Evolutionary conservation across 2,329 filamentous ascomycete species (phyloP), one percentile per base, ranked within the genome.

Genomic region (Epichloe gansuensis): DNA sequence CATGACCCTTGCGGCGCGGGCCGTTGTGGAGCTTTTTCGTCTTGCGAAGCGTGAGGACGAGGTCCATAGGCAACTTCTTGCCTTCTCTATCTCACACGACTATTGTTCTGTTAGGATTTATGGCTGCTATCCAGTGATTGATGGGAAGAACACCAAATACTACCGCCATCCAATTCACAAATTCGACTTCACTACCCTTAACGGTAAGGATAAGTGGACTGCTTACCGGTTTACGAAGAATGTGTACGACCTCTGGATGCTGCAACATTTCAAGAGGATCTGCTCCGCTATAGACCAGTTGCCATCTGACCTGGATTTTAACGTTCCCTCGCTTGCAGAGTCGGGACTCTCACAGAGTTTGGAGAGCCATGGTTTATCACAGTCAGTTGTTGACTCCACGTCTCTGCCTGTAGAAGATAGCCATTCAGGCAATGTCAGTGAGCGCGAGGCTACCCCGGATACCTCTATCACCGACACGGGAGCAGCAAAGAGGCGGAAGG

Each of bases 1-100:
- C 56, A 69, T 68, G 64, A 67, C 65, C 3, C 52, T 72, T 17
- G 70, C 70, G 0, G 64, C 67, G 43, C 64, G 68, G 49, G 70
- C 53, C 25, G 55, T 70, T 57, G 54, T 66, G 21, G 65, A 72
- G 57, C 65, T 74, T 9, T 73, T 70, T 46, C 62, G 63, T 49
- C 35, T 58, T 9, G 64, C 70, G 1, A 59, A 58, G 21, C 66
- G 66, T 4, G 65, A 69, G 53, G 35, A 60, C 2, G 66, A 72
- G 54, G 49, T 72, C 21, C 11, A 72, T 55, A 64, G 64, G n/a
- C 59, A 72, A 55, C 68, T 74, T 27, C 61, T 74, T 8, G 64
- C 63, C 21, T 75, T 73, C 53, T 74, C 70, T 5, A 56, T 73
- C 55, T 72, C 68, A 6, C 59, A 63, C 35, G 48, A 60, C 40